phyloP scores from a whole-genome alignment of 306 rosid genomes.

The Nissolia schottii region DNA sequence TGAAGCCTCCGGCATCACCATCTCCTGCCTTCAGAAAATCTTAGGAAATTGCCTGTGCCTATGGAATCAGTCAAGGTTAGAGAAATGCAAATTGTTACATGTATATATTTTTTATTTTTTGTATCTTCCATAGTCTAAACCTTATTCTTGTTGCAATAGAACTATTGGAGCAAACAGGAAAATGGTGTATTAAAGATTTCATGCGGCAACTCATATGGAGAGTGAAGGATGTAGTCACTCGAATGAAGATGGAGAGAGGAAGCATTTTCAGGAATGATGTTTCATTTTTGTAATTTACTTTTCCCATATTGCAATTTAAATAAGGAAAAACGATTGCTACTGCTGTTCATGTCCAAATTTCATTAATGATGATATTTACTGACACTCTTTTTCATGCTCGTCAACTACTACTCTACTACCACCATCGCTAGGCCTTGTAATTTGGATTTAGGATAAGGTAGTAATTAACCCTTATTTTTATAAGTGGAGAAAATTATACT shows the following conservation, averaged over 20 bases:
- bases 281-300: constrained; percentile 7
- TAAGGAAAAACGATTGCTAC: neutral
- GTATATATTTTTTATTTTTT: neutral
- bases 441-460: too few species aligned
- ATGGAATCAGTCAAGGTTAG: constrained; percentile 35
- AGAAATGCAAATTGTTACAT: neutral
- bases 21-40: constrained; percentile 46
- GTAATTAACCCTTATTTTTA: neutral
- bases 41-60: constrained; percentile 16
- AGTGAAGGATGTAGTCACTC: constrained; percentile 1
- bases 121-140: neutral
- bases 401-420: too few species aligned
- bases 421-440: neutral
- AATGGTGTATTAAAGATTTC: constrained; percentile 16
- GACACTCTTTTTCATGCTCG: too few species aligned
- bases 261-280: constrained; percentile 8
- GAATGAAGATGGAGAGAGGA: constrained; percentile 29
- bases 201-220: constrained; percentile 18
- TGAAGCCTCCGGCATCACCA: constrained; percentile 93
- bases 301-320: neutral
- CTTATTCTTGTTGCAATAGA: constrained; percentile 17
- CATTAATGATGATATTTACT: neutral
- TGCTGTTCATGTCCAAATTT: neutral
- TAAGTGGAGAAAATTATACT: neutral
- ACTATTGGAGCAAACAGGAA: constrained; percentile 20